These are phyloP conservation scores for Trebouxia sp. DNA, from an alignment of 139 green algal genomes.

Conservation along the genomic window DNA sequence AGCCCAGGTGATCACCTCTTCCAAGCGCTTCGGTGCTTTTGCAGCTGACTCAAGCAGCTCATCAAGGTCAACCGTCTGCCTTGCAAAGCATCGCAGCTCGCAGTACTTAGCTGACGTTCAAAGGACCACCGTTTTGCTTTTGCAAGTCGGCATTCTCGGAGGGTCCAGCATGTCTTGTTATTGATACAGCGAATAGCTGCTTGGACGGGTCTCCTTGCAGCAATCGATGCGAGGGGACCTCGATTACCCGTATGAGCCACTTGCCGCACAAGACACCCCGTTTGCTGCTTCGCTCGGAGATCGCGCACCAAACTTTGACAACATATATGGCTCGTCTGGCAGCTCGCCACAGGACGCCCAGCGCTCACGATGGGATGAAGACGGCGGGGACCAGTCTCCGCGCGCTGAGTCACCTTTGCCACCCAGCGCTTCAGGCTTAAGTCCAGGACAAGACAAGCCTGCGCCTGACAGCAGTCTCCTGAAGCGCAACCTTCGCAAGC, in stretches of 20 bases:
- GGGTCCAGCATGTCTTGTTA: no score
- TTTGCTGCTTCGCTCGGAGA: constrained; percentile 22
- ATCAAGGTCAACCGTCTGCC: no score
- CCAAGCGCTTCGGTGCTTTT: no score
- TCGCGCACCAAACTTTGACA: neutral
- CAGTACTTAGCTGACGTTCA: no score
- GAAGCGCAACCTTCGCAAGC: neutral
- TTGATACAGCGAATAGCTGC: no score
- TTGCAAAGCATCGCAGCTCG: no score
- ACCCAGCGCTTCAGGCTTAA: neutral
- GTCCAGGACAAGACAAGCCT: neutral
- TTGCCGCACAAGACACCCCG: neutral
- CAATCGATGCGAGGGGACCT: neutral
- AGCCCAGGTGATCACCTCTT: no score
- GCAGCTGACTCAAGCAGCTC: no score
- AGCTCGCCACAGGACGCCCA: neutral
- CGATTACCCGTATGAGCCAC: neutral
- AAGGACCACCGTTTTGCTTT: no score
- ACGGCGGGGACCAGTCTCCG: neutral
- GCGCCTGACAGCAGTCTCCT: neutral
- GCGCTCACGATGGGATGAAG: neutral
- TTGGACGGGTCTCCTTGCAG: neutral
- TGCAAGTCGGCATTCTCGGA: no score
- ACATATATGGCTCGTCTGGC: neutral
- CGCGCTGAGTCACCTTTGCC: neutral